Evolutionary conservation across 192 early-diverging fungal species (phyloP).

Genomic region (Phlyctochytrium arcticum): DNA sequence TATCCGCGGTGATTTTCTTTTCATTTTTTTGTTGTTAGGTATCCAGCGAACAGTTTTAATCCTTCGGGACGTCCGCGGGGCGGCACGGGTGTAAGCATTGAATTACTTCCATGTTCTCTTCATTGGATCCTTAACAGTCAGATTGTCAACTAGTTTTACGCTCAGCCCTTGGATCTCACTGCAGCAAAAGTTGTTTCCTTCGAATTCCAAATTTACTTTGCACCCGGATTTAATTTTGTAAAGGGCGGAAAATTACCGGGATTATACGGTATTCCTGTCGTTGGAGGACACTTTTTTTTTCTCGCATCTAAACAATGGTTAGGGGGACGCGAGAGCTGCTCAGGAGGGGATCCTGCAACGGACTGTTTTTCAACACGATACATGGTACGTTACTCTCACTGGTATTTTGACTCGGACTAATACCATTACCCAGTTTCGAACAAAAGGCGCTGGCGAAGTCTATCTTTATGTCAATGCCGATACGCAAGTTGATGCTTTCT

Average conservation of each 20-base stretch:
- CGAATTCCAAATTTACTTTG: slow-evolving; percentile 44
- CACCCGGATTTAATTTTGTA: slow-evolving; percentile 48
- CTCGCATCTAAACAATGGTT: too few species aligned
- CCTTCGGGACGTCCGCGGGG: slow-evolving; percentile 12
- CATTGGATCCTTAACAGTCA: background rate
- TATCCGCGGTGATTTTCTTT: background rate
- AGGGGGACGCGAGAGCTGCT: slow-evolving; percentile 39
- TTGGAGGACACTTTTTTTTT: too few species aligned
- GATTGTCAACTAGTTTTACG: slow-evolving; percentile 17
- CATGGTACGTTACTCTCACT: slow-evolving; percentile 26
- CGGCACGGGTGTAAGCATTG: slow-evolving; percentile 20
- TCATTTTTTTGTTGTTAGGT: slow-evolving; percentile 11
- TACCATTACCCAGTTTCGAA: slow-evolving; percentile 38
- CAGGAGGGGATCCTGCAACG: slow-evolving; percentile 48
- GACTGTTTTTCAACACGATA: slow-evolving; percentile 58
- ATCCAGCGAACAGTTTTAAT: slow-evolving; percentile 21
- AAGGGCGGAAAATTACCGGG: slow-evolving; percentile 60
- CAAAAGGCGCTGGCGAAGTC: slow-evolving; percentile 44
- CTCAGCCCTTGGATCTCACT: slow-evolving; percentile 17
- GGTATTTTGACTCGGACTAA: slow-evolving; percentile 15
- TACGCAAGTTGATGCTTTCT: slow-evolving; percentile 15
- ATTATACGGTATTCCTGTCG: slow-evolving; percentile 42
- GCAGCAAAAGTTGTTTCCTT: slow-evolving; percentile 22
- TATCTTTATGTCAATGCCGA: slow-evolving; percentile 41
- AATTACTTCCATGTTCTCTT: background rate